A percentile compares a stretch with the other conserved stretches of the same genome.
Evolutionary conservation across 768 basidiomycete species (phyloP).

Genomic region (Trametes cubensis): DNA sequence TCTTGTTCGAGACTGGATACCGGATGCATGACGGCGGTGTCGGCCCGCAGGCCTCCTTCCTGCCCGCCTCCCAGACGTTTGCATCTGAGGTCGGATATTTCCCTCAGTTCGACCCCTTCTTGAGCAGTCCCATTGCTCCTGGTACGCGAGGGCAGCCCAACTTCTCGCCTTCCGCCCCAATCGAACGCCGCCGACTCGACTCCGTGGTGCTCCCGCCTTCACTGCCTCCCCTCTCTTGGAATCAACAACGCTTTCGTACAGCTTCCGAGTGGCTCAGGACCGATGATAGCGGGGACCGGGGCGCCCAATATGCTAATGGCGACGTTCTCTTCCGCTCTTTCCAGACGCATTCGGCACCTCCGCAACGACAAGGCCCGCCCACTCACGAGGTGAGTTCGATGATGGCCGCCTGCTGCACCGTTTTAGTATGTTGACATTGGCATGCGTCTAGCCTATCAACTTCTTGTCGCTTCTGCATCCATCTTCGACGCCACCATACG

Average conservation of each 20-base stretch:
- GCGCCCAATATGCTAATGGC: constrained; percentile 4
- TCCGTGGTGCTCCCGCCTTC: constrained; percentile 12
- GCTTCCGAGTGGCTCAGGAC: constrained; percentile 33
- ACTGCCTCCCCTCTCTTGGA: constrained; percentile 29
- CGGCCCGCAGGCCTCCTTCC: constrained; percentile 4
- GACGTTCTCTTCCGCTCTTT: constrained; percentile 24
- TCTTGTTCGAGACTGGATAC: constrained; percentile 50
- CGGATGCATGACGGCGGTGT: constrained; percentile 8
- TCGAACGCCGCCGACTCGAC: constrained; percentile 38
- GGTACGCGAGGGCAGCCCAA: constrained; percentile 41
- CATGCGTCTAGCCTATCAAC: constrained; percentile 71
- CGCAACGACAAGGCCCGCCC: constrained; percentile 29
- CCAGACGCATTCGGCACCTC: constrained; percentile 27
- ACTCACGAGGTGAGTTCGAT: constrained; percentile 54
- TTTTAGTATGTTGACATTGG: too few species aligned
- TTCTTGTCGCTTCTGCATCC: constrained; percentile 85
- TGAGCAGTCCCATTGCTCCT: constrained; percentile 41
- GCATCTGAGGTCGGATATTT: constrained; percentile 31
- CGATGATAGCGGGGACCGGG: constrained; percentile 23
- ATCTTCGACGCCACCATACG: constrained; percentile 82
- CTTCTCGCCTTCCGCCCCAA: constrained; percentile 37
- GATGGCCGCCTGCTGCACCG: too few species aligned
- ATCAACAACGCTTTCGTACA: constrained; percentile 24
- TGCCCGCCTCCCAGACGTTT: background rate
- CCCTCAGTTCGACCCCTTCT: constrained; percentile 57